Evolutionary conservation across 2,329 filamentous ascomycete genomes (phyloP).

Genomic region (Colletotrichum chrysophilum): DNA sequence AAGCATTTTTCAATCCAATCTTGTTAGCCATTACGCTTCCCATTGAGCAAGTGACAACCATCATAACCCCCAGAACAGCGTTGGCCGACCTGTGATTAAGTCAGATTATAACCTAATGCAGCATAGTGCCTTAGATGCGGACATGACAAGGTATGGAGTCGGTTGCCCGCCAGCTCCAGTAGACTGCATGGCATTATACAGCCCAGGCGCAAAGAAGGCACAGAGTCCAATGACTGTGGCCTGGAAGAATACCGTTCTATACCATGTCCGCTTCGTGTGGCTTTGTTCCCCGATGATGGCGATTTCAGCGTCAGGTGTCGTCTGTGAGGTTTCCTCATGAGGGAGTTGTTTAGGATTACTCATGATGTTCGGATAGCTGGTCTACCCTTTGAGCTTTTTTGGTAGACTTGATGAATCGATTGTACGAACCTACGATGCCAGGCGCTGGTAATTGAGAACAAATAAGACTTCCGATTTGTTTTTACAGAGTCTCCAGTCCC

Average conservation of each 20-base stretch:
- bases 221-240: constrained; percentile 29
- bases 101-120: neutral
- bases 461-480: fast-evolving
- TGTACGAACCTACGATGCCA: fast-evolving
- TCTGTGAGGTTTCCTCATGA: neutral
- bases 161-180: constrained; percentile 34
- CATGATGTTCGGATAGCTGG: neutral
- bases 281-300: neutral
- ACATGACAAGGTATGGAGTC: constrained; percentile 34
- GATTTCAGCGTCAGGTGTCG: neutral
- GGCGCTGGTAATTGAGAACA: neutral
- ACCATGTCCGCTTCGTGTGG: constrained; percentile 22
- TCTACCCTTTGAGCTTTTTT: neutral
- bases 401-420: neutral
- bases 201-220: constrained; percentile 31
- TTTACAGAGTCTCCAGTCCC: neutral
- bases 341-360: neutral
- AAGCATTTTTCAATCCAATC: neutral
- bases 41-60: constrained; percentile 1
- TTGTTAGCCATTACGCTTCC: constrained; percentile 4
- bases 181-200: constrained; percentile 35
- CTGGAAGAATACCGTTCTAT: constrained; percentile 31
- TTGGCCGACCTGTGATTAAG: neutral
- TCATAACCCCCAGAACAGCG: constrained; percentile 1
- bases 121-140: neutral